Conservation (phyloP, 306 rosid genomes). For the Ormosia semicastrata region DNA sequence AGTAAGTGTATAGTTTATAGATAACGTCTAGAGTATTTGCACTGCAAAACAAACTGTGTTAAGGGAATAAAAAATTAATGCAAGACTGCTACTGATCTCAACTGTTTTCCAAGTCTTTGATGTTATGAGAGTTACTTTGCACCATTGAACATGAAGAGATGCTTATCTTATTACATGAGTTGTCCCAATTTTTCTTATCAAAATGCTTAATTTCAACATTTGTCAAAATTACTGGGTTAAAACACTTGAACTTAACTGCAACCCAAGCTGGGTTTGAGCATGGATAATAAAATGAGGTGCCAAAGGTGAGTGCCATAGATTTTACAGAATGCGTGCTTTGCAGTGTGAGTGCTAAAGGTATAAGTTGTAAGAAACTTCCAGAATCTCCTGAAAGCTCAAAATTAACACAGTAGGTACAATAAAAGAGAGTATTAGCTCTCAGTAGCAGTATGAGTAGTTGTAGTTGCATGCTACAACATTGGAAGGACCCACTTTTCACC, state of each 20-base stretch:
- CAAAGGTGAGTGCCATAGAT: constrained; percentile 67
- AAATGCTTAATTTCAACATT: constrained; percentile 48
- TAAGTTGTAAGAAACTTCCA: constrained; percentile 65
- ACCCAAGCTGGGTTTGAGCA: constrained; percentile 93
- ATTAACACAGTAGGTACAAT: constrained; percentile 48
- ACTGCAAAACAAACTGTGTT: too few relatives aligned
- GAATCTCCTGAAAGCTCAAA: constrained; percentile 73
- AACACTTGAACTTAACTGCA: constrained; percentile 64
- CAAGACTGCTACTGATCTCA: too few relatives aligned
- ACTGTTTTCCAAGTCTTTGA: too few relatives aligned
- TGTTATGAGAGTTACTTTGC: too few relatives aligned
- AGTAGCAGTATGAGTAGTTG: constrained; percentile 74
- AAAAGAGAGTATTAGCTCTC: constrained; percentile 64
- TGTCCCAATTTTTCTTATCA: constrained; percentile 82
- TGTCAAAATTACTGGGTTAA: constrained; percentile 71
- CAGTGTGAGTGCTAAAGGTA: constrained; percentile 74
- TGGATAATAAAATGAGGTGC: constrained; percentile 61
- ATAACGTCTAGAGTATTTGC: too few relatives aligned
- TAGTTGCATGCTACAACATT: constrained; percentile 71
- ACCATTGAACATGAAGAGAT: constrained; percentile 56
- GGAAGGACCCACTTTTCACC: constrained; percentile 41
- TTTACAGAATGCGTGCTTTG: constrained; percentile 82
- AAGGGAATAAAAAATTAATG: too few relatives aligned
- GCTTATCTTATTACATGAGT: constrained; percentile 15
- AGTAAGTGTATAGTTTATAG: too few relatives aligned